Conservation (phyloP, 257 asterid genomes). For the Plectranthus barbatus region DNA sequence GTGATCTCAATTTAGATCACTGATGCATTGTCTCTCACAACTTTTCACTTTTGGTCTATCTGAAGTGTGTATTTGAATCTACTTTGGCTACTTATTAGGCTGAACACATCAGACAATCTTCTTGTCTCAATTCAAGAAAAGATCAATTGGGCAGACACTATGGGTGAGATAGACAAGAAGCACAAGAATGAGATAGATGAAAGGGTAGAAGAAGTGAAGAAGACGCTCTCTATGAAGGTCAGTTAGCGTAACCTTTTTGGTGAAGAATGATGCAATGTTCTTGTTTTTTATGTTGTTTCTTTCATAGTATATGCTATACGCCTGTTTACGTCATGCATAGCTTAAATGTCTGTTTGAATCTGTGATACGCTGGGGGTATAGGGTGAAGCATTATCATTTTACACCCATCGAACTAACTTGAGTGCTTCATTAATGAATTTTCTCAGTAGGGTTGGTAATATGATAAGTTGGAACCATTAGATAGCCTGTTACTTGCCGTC, state of each 20-base stretch:
- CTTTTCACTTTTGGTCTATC: neutral
- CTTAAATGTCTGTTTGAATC: slow-evolving; percentile 5
- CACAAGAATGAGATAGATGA: slow-evolving; percentile 77
- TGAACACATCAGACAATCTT: slow-evolving; percentile 74
- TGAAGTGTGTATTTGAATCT: slow-evolving; percentile 6
- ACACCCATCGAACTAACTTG: slow-evolving; percentile 6
- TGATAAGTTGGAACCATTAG: neutral
- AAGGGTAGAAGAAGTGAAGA: slow-evolving; percentile 75
- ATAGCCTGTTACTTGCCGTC: neutral
- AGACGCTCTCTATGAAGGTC: slow-evolving; percentile 69
- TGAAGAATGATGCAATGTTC: neutral
- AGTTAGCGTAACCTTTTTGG: slow-evolving; percentile 26
- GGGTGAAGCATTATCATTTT: neutral
- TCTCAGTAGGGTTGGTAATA: neutral
- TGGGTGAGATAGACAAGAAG: slow-evolving; percentile 67
- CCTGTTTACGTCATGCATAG: neutral
- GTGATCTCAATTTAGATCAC: neutral
- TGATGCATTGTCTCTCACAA: neutral
- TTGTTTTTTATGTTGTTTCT: neutral
- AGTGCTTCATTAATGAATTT: neutral
- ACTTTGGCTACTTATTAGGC: slow-evolving; percentile 37
- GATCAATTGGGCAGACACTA: slow-evolving; percentile 93
- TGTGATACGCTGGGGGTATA: neutral
- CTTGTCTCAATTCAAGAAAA: slow-evolving; percentile 91
- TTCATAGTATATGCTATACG: neutral